A percentile compares a stretch with the other conserved stretches of the same genome.
phyloP scores from a whole-genome alignment of 2,329 filamentous ascomycete species.

The Ophiostoma novo-ulmi region DNA sequence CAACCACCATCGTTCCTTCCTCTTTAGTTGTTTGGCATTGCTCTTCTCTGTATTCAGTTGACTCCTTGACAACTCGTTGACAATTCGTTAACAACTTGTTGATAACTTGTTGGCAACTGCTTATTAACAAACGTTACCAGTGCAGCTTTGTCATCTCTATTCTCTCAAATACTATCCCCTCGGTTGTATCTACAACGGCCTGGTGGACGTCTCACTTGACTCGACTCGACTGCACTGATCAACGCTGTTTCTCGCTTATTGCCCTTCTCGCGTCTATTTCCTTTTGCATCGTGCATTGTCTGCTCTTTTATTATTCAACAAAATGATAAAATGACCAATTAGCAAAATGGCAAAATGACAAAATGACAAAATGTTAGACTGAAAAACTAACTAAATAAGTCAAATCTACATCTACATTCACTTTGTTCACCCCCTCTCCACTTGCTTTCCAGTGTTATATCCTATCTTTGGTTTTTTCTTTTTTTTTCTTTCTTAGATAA shows the following conservation, averaged over 20 bases:
- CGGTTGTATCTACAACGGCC: not conserved
- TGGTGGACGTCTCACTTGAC: not conserved
- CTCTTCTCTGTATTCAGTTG: not conserved
- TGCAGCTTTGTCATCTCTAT: not conserved
- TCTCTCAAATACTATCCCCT: not conserved
- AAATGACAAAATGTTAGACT: not conserved
- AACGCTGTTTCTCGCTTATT: conserved; percentile 8
- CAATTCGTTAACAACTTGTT: not conserved
- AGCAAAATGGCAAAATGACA: not conserved
- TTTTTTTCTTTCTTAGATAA: not conserved
- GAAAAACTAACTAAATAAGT: not conserved
- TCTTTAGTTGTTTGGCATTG: not conserved
- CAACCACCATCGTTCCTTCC: not conserved
- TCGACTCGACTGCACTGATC: not conserved
- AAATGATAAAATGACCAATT: not conserved
- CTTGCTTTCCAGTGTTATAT: not conserved
- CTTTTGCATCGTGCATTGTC: not conserved
- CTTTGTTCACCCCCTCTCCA: not conserved
- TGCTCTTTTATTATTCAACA: not conserved
- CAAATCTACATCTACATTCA: not conserved
- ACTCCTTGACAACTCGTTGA: not conserved
- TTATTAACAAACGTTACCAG: too few relatives aligned
- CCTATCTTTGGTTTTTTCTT: not conserved
- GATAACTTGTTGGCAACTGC: not conserved
- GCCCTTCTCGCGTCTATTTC: conserved; percentile 10